Evolutionary conservation across 352 stramenopile species (phyloP), one percentile per base, ranked within the genome.

Genomic region (Phytopythium oedochilum): DNA sequence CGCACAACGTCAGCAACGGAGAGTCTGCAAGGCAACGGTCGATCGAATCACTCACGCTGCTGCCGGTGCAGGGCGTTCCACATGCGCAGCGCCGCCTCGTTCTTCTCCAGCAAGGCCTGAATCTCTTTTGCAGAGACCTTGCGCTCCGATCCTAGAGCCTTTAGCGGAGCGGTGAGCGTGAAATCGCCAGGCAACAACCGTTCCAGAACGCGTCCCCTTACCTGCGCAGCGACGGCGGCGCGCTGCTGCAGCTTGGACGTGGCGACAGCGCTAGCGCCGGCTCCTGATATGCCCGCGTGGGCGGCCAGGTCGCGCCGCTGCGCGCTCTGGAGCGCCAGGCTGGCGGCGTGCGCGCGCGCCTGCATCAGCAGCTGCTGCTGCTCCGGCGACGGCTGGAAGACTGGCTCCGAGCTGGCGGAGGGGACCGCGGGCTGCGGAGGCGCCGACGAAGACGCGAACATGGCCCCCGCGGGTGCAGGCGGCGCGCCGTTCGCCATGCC

Each of bases 91-190:
- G 81, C 79, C 18, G 71, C 67, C 55, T 94, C 84, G 58, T 94
- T 94, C 64, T 92, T 92, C 57, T 94, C 82, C n/a, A 94, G 70
- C 79, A 92, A 89, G 38, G 64, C 61, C 55, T 94, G 82, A 9
- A 94, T 88, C 54, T 94, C 84, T 14, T 57, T 66, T 23, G 71
- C 71, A 20, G 79, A 79, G 7, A 83, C 39, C 44, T 82, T 83
- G 25, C 79, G 73, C 53, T 86, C 74, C 15, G 72, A 59, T 20
- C 59, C 42, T 15, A 84, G 46, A 43, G 78, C 62, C 42, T 73
- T n/a, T n/a, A n/a, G 29, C 28, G 25, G 18, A 22, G 46, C 67
- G 18, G n/a, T 12, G 57, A 46, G 26, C 14, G 34, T 10, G 59
- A 15, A 53, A 48, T 26, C 20, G 53, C 14, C 12, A 35, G 7